phyloP scores from a whole-genome alignment of 148 eudicot genomes.

The Agrostemma githago region DNA sequence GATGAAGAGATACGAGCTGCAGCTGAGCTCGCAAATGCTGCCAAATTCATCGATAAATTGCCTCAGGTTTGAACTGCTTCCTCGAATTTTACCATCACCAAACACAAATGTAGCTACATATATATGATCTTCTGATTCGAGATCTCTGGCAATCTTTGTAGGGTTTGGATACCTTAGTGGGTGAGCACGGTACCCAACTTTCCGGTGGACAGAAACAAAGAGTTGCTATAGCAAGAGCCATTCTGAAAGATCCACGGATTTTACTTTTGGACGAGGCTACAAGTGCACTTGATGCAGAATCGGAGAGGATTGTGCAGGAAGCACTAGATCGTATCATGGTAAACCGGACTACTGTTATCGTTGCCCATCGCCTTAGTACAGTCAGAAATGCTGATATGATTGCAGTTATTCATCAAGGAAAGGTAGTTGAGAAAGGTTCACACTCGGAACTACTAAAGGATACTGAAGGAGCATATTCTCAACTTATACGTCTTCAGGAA shows the following conservation, averaged over 20 bases:
- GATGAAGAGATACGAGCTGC: conserved; percentile 49
- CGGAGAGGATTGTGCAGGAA: conserved; percentile 77
- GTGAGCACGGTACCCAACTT: conserved; percentile 78
- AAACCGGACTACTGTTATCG: conserved; percentile 67
- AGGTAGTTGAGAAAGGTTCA: conserved; percentile 70
- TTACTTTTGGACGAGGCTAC: conserved; percentile 88
- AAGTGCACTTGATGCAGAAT: conserved; percentile 86
- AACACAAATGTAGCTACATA: background rate
- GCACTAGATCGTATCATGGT: conserved; percentile 78
- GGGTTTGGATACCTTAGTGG: conserved; percentile 83
- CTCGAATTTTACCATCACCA: background rate
- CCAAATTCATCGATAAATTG: conserved; percentile 51
- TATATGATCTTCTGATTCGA: background rate
- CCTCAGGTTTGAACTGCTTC: conserved; percentile 41
- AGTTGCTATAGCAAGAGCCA: conserved; percentile 84
- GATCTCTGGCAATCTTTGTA: conserved; percentile 16
- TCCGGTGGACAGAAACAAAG: conserved; percentile 95
- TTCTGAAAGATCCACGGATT: conserved; percentile 70
- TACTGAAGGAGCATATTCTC: conserved; percentile 76
- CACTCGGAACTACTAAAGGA: conserved; percentile 61
- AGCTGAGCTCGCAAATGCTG: conserved; percentile 58
- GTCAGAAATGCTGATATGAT: conserved; percentile 72
- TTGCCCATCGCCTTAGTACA: conserved; percentile 83
- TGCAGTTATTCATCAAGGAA: conserved; percentile 70
- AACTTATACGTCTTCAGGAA: conserved; percentile 66